Conservation (phyloP, 2,329 filamentous ascomycete species). For the Phyllosticta citrichinensis region DNA sequence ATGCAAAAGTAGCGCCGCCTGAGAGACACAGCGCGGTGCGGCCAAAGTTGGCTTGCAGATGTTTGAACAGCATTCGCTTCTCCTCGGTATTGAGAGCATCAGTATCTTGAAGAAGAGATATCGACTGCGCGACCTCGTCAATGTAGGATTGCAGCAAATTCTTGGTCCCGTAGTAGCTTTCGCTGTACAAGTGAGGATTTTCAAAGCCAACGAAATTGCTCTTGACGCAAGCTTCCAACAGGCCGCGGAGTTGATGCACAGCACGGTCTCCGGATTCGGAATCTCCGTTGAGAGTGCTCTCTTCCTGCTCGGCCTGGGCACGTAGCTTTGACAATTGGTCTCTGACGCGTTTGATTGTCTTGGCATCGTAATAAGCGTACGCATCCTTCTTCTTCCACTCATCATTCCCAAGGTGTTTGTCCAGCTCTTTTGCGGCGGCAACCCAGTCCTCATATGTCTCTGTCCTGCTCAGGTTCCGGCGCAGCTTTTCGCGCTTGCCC, state of each 20-base stretch:
- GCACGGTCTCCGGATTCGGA: constrained; percentile 31
- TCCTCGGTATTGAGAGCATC: constrained; percentile 57
- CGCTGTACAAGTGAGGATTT: constrained; percentile 87
- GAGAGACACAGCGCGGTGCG: constrained; percentile 88
- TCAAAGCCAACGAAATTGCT: constrained; percentile 96
- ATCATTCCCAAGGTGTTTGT: constrained; percentile 70
- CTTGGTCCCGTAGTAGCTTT: constrained; percentile 98
- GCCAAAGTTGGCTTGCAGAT: constrained; percentile 82
- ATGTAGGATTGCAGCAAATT: constrained; percentile 82
- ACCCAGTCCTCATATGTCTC: constrained; percentile 78
- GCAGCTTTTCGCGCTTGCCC: constrained; percentile 61
- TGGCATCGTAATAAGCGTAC: constrained; percentile 75
- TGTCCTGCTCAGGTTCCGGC: constrained; percentile 60
- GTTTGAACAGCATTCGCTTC: constrained; percentile 76
- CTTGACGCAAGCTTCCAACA: constrained; percentile 88
- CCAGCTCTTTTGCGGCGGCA: constrained; percentile 64
- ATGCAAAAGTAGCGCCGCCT: constrained; percentile 88
- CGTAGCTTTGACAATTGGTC: constrained; percentile 62
- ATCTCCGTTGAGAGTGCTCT: constrained; percentile 32
- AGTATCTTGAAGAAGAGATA: constrained; percentile 60
- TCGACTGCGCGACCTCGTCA: constrained; percentile 64
- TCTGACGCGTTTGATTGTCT: constrained; percentile 68
- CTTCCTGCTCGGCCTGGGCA: constrained; percentile 43
- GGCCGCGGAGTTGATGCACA: constrained; percentile 63
- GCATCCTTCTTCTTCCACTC: constrained; percentile 66